Base-by-base conservation (phyloP, 1,284 basidiomycete genomes). In the Pascua sp. region DNA sequence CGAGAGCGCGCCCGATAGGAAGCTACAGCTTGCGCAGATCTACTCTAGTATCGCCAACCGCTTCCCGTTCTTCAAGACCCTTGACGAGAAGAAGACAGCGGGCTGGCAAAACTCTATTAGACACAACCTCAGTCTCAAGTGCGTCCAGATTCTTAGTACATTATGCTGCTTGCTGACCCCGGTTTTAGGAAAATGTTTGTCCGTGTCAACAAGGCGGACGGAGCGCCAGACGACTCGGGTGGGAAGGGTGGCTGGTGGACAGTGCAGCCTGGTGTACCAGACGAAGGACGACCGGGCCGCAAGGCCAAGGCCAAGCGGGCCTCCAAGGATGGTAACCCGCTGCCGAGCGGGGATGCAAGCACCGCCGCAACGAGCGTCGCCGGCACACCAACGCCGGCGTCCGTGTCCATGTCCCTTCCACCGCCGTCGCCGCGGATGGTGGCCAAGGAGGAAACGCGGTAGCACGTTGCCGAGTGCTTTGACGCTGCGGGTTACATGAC, bases 171-270 rank as follows among this genome's bases (percentile, higher is more conserved):
- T 37, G 43, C 51, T 59, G 48, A 61, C 51, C 11, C 3, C 58
- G 24, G 24, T 32, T 32, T 32, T 32, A 77, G 76, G 59, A 77
- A 77, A 72, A 76, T 76, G 69, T 77, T 77, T 60, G 76, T 77
- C 11, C 64, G 76, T 36, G 73, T 75, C 4, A 75, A 76, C 62
- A 72, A 75, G 60, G 65, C 67, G 10, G 76, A 77, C 55, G 70
- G 69, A 11, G 54, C 66, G 4, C 24, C 24, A 7, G 73, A 77
- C 55, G 74, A 76, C 40, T 63, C 67, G 7, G 71, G 69, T 32
- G 71, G 73, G 18, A 77, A 77, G 64, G 76, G 76, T 32, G 76
- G 76, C 9, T 77, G 76, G 76, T 77, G 76, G 76, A 77, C 76
- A 9, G 75, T 76, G 5, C 66, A 72, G 50, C 68, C 72, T n/a